These are phyloP conservation scores for Plasmodium ovale DNA, from an alignment of 169 alveolate species.

Conservation along the genomic window DNA sequence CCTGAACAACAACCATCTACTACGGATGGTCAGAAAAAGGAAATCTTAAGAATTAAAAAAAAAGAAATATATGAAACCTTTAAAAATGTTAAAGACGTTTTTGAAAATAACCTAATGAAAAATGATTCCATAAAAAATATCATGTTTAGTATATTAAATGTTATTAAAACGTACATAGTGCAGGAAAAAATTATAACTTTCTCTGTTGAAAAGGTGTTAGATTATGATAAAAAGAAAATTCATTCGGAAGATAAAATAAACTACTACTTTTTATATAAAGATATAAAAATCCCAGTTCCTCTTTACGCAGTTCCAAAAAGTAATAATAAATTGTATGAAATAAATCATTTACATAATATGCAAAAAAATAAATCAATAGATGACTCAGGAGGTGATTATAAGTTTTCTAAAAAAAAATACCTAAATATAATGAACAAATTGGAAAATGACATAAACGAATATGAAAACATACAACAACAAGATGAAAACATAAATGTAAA, in stretches of 20 bases:
- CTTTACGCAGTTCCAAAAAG: constrained; percentile 58
- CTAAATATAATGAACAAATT: constrained; percentile 45
- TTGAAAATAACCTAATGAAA: constrained; percentile 60
- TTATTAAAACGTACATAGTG: constrained; percentile 41
- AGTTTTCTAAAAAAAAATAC: constrained; percentile 52
- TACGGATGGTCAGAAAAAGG: constrained; percentile 25
- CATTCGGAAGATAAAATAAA: constrained; percentile 49
- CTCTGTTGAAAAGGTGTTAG: constrained; percentile 62
- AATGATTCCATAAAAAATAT: constrained; percentile 58
- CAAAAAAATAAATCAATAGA: constrained; percentile 14
- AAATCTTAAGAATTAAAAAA: constrained; percentile 51
- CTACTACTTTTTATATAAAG: constrained; percentile 65
- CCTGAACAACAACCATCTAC: neutral
- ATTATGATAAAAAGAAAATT: constrained; percentile 48
- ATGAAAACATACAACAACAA: constrained; percentile 11
- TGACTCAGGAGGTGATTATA: constrained; percentile 1
- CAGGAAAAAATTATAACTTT: constrained; percentile 62
- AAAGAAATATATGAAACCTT: constrained; percentile 69
- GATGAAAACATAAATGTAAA: constrained; percentile 63
- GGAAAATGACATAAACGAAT: constrained; percentile 38
- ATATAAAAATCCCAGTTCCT: constrained; percentile 67
- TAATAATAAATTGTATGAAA: constrained; percentile 26
- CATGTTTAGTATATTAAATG: constrained; percentile 72
- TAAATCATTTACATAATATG: constrained; percentile 18
- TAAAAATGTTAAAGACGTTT: constrained; percentile 55